Base-by-base conservation (phyloP, 2,329 filamentous ascomycete species). In the Verticillium nubilum region DNA sequence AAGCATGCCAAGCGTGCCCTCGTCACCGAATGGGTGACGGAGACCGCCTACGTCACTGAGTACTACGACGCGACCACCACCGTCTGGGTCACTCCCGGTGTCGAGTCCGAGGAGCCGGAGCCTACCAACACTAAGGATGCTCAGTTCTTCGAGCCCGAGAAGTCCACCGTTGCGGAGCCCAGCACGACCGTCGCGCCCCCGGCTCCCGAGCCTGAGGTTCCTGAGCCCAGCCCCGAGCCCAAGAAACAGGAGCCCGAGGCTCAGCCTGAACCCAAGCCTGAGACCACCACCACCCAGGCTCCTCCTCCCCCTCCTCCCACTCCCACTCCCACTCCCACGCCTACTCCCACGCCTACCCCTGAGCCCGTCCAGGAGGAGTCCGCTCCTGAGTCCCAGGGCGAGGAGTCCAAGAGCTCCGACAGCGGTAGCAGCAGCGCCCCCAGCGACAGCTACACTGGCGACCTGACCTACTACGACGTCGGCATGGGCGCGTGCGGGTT, bases 381-480 rank as follows among this genome's bases (percentile, higher is more conserved):
- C 17, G 28, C 31, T n/a, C 29, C 31, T 15, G 29, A 37, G 29
- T 47, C 54, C 31, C 31, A 23, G 54, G 31, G 23, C 9, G 23
- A 56, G 29, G 23, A 17, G 15, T 37, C 54, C 31, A 53, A 53
- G 25, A 53, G 27, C 52, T 33, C 31, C 28, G 54, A 27, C 19
- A 33, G 23, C 28, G 33, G 35, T 19, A 56, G 64, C 52, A 47
- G 61, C 60, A 57, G 63, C 60, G 54, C 60, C 60, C 27, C 59
- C 31, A 56, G 68, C 56, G 60, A 65, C 66, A 29, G 79, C 73
- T 72, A 74, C 76, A 68, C 70, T 0, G 91, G 90, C 62, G 83
- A 92, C 56, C 80, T 91, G 65, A 95, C 91, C 61, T 93, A 85
- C 79, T 96, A 90, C 76, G 75, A 79, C 47, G 78, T 88, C 54